phyloP scores from a whole-genome alignment of 139 green algal species.

The Eudorina sp. region DNA sequence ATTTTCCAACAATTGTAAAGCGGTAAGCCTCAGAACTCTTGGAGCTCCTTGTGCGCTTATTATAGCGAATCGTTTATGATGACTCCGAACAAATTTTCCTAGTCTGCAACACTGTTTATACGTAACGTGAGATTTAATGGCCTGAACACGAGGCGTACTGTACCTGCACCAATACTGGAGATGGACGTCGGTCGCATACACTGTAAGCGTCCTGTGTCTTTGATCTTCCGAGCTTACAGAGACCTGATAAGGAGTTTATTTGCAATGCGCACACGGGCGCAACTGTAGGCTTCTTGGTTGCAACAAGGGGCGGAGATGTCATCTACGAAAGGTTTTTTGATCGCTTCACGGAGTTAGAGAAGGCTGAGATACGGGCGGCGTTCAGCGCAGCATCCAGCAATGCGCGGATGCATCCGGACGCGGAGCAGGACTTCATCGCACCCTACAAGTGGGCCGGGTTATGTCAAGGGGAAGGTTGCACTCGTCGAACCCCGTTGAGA shows the following conservation, averaged over 20 bases:
- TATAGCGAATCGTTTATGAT: too few relatives aligned
- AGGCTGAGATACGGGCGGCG: slow-evolving; percentile 77
- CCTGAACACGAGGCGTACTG: too few relatives aligned
- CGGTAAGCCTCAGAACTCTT: too few relatives aligned
- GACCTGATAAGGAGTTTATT: too few relatives aligned
- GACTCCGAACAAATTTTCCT: too few relatives aligned
- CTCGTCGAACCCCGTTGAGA: neutral
- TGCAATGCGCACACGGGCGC: too few relatives aligned
- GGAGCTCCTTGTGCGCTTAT: too few relatives aligned
- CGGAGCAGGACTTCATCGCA: slow-evolving; percentile 72
- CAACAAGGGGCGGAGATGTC: slow-evolving; percentile 68
- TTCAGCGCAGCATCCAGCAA: slow-evolving; percentile 67
- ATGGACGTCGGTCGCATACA: slow-evolving; percentile 37
- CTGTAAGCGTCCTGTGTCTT: slow-evolving; percentile 20
- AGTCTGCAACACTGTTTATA: too few relatives aligned
- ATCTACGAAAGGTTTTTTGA: slow-evolving; percentile 88
- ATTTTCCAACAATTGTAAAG: too few relatives aligned
- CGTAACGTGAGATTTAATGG: too few relatives aligned
- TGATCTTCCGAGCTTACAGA: too few relatives aligned
- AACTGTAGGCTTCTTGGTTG: slow-evolving; percentile 58
- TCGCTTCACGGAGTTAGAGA: slow-evolving; percentile 73
- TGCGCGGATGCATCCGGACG: slow-evolving; percentile 30
- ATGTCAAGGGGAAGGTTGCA: neutral
- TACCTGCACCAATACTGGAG: too few relatives aligned
- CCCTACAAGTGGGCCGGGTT: slow-evolving; percentile 65